These are phyloP conservation scores for Penicillium cinerascens DNA, from an alignment of 495 filamentous ascomycete species.

Conservation along the genomic window DNA sequence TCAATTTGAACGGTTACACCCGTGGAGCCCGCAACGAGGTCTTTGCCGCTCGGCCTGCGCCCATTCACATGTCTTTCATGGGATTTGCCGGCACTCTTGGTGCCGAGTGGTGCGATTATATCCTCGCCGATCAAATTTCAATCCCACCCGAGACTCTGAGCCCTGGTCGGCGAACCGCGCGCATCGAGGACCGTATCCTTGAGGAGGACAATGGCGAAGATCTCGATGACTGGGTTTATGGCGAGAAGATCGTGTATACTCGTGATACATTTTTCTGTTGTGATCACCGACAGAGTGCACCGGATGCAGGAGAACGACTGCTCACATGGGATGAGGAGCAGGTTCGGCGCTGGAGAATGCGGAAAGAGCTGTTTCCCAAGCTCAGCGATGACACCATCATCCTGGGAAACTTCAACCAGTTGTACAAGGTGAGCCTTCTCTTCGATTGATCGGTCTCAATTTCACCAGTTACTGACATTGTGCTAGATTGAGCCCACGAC, in stretches of 20 bases:
- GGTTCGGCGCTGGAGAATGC: slow-evolving; percentile 82
- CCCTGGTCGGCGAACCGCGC: slow-evolving; percentile 69
- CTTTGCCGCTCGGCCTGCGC: slow-evolving; percentile 90
- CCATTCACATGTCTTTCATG: slow-evolving; percentile 99
- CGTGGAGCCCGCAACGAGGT: slow-evolving; percentile 96
- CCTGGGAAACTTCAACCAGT: slow-evolving; percentile 96
- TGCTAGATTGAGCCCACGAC: slow-evolving; percentile 92
- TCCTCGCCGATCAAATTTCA: slow-evolving; percentile 84
- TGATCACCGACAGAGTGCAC: slow-evolving; percentile 91
- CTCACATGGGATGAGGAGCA: slow-evolving; percentile 86
- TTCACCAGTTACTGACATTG: not conserved
- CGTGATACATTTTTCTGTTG: slow-evolving; percentile 99
- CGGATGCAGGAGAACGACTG: slow-evolving; percentile 59
- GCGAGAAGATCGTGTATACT: slow-evolving; percentile 93
- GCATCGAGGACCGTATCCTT: slow-evolving; percentile 63
- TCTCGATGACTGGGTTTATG: slow-evolving; percentile 82
- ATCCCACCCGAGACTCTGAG: slow-evolving; percentile 80
- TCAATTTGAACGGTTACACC: slow-evolving; percentile 98
- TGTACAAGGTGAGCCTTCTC: slow-evolving; percentile 84
- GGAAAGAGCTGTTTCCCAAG: slow-evolving; percentile 87
- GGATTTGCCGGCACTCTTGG: slow-evolving; percentile 95
- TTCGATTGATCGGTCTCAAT: not conserved
- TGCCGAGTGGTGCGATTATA: slow-evolving; percentile 98
- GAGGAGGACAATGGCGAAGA: slow-evolving; percentile 66
- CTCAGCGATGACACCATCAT: slow-evolving; percentile 84